A percentile compares a stretch with the other conserved stretches of the same genome.
phyloP scores from a whole-genome alignment of 2,329 filamentous ascomycete genomes.

The Trichoderma sp. region DNA sequence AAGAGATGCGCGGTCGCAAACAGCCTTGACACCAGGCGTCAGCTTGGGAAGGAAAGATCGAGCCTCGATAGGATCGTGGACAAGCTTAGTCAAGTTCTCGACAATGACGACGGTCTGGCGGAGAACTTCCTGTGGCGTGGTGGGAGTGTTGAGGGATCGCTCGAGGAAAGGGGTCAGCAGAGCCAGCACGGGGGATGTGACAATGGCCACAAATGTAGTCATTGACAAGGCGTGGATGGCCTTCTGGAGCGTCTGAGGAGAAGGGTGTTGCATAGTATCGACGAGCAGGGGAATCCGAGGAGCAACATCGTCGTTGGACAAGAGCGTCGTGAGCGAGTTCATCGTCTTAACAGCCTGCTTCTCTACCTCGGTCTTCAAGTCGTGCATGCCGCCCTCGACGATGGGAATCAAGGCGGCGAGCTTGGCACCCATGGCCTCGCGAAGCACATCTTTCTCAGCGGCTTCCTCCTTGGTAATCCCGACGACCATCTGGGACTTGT shows the following conservation, averaged over 20 bases:
- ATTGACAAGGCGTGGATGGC: constrained; percentile 95
- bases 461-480: constrained; percentile 81
- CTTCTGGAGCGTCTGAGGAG: constrained; percentile 84
- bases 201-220: constrained; percentile 97
- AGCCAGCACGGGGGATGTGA: constrained; percentile 92
- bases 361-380: constrained; percentile 83
- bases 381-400: constrained; percentile 92
- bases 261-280: constrained; percentile 94
- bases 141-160: constrained; percentile 87
- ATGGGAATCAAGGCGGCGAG: constrained; percentile 86
- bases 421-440: constrained; percentile 86
- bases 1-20: constrained; percentile 83
- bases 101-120: constrained; percentile 95
- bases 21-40: constrained; percentile 87
- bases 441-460: constrained; percentile 81
- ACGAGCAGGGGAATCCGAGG: constrained; percentile 89
- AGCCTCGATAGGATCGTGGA: constrained; percentile 93
- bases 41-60: constrained; percentile 93
- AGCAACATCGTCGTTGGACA: constrained; percentile 95
- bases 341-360: constrained; percentile 94
- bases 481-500: constrained; percentile 85
- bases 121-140: constrained; percentile 89
- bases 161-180: constrained; percentile 93
- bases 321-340: constrained; percentile 82
- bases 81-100: constrained; percentile 96